Percentiles rank a stretch among this genome's conserved stretches.
These are phyloP conservation scores for Candolleomyces aberdarensis DNA, from an alignment of 768 basidiomycete species.

Conservation along the genomic window DNA sequence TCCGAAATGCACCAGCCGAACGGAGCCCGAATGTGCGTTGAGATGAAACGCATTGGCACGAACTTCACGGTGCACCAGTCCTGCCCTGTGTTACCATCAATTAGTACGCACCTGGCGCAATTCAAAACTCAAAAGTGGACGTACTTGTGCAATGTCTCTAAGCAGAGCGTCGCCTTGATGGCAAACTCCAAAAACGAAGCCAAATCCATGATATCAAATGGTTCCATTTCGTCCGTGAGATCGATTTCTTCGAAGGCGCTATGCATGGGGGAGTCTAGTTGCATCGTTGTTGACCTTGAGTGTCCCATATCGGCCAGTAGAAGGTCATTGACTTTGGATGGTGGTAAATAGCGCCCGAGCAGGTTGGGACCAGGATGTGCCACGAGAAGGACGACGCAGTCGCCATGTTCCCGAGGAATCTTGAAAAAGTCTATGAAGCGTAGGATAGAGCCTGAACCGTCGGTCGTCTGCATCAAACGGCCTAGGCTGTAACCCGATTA, in stretches of 20 bases:
- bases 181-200: constrained; percentile 80
- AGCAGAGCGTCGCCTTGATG: constrained; percentile 69
- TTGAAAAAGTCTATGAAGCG: constrained; percentile 64
- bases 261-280: constrained; percentile 51
- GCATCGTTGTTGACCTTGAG: constrained; percentile 36
- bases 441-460: constrained; percentile 50
- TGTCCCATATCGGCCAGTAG: constrained; percentile 55
- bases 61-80: constrained; percentile 70
- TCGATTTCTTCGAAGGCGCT: constrained; percentile 39
- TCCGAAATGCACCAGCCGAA: constrained; percentile 71
- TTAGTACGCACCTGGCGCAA: constrained; percentile 5
- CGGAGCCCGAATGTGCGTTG: constrained; percentile 65
- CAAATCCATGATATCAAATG: constrained; percentile 71
- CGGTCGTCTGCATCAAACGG: constrained; percentile 44
- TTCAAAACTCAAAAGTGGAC: constrained; percentile 9
- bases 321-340: constrained; percentile 62
- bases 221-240: constrained; percentile 50
- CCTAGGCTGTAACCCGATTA: constrained; percentile 38
- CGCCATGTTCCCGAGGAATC: constrained; percentile 62
- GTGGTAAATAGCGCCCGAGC: constrained; percentile 67
- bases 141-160: constrained; percentile 64
- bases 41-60: constrained; percentile 76
- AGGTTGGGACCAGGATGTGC: constrained; percentile 67
- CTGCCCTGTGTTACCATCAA: constrained; percentile 33
- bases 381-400: constrained; percentile 70